Base-by-base conservation (phyloP, 2,329 filamentous ascomycete species). In the Alternaria alternata region DNA sequence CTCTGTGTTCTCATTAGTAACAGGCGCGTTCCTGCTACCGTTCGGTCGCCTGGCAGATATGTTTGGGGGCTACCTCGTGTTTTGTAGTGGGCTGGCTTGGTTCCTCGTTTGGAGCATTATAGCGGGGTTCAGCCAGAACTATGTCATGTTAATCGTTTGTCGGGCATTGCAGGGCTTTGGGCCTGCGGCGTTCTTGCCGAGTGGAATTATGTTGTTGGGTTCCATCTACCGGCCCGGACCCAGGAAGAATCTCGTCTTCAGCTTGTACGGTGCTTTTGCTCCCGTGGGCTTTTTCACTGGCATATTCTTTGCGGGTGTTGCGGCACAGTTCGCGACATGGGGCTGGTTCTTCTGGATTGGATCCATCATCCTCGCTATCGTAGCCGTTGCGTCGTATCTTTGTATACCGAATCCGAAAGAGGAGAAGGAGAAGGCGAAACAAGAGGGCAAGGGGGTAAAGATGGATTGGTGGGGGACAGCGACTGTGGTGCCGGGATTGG, bases 121-220 rank as follows among this genome's bases (percentile, higher is more conserved):
- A 54, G 86, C 85, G 16, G 91, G 91, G 11, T 92, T 94, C 78
- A 89, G 88, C 59, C 80, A 81, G 54, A 89, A 86, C 76, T 85
- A 88, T 61, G 75, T 87, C 51, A 91, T 93, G 88, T 82, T 94
- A 62, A 89, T 92, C 66, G 81, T 90, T 55, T 91, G 88, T 72
- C 88, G 91, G 53, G 91, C 91, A 8, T 79, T 93, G 43, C 90
- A 93, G 75, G 91, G 91, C 0, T 78, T 94, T 9, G 91, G 90
- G 0, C 85, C 89, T 1, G 89, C 91, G 1, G 90, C 91, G 0
- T 92, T 91, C 62, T 76, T 93, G 14, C 89, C 90, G 0, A 87
- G 88, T 0, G 86, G 89, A 1, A 85, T 93, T 57, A 89, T 89
- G 79, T 81, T 91, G 11, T 78, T 91, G 1, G 88, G 88, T 1